Evolutionary conservation across 345 rosid species (phyloP).

Genomic region (Physaria fendleri): DNA sequence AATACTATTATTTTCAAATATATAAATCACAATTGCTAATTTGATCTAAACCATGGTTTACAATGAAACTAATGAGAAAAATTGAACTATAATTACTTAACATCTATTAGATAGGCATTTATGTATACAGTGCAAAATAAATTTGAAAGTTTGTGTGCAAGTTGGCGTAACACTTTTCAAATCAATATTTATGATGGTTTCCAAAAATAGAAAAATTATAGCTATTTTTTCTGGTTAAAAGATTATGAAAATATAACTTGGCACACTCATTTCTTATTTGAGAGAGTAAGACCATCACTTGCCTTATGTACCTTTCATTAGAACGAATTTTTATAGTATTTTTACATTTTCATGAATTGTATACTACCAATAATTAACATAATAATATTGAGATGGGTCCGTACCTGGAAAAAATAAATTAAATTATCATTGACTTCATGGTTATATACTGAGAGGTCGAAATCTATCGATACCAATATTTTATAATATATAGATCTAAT

Average conservation of each 20-base stretch:
- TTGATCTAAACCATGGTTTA: too few species aligned
- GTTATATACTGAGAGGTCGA: conserved; percentile 3
- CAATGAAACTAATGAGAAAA: too few species aligned
- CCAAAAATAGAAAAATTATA: not conserved
- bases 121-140: not conserved
- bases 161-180: conserved; percentile 18
- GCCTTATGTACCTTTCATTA: not conserved
- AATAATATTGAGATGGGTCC: not conserved
- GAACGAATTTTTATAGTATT: not conserved
- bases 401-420: not conserved
- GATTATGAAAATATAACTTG: not conserved
- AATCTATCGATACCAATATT: conserved; percentile 8
- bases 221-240: too few species aligned
- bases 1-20: too few species aligned
- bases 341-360: not conserved
- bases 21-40: too few species aligned
- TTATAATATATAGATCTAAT: not conserved
- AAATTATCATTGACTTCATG: not conserved
- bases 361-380: not conserved
- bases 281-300: not conserved
- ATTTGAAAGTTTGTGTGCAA: not conserved
- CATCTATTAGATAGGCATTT: not conserved
- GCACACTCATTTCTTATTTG: conserved; percentile 5
- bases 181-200: conserved; percentile 2
- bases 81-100: too few species aligned